phyloP scores from a whole-genome alignment of 1,284 basidiomycete genomes.

The Agroathelia rolfsii region DNA sequence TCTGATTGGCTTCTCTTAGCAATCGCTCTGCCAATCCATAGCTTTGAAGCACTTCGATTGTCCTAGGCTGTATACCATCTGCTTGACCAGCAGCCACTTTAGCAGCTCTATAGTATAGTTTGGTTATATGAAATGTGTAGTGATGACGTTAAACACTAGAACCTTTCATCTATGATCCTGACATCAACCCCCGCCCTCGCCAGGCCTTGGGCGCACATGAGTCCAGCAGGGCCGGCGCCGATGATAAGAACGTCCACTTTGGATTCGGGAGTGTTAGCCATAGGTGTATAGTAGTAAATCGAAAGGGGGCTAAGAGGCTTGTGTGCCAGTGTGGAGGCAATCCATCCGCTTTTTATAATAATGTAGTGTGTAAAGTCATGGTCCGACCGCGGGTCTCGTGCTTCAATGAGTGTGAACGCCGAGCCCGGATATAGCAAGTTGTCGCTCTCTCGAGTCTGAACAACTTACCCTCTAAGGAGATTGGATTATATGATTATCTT shows the following conservation, averaged over 20 bases:
- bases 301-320: too few species aligned
- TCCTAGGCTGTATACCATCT: constrained; percentile 71
- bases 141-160: constrained; percentile 5
- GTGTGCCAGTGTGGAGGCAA: too few species aligned
- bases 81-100: constrained; percentile 64
- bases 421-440: too few species aligned
- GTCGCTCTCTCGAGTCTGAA: too few species aligned
- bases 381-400: too few species aligned
- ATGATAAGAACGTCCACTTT: constrained; percentile 47
- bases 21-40: constrained; percentile 63
- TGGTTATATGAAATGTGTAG: constrained; percentile 1
- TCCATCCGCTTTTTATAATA: too few species aligned
- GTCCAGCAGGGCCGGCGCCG: constrained; percentile 48
- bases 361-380: too few species aligned
- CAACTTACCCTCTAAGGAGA: too few species aligned
- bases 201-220: constrained; percentile 58
- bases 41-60: constrained; percentile 72
- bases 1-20: constrained; percentile 53
- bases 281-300: too few species aligned
- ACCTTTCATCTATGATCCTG: constrained; percentile 57
- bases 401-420: too few species aligned
- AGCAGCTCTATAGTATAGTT: constrained; percentile 29
- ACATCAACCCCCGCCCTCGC: constrained; percentile 50
- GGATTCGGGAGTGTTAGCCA: too few species aligned
- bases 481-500: too few species aligned